Percentiles rank a stretch among this genome's conserved stretches.
Conservation (phyloP, 2,329 filamentous ascomycete species). For the Fusarium haematococcum region DNA sequence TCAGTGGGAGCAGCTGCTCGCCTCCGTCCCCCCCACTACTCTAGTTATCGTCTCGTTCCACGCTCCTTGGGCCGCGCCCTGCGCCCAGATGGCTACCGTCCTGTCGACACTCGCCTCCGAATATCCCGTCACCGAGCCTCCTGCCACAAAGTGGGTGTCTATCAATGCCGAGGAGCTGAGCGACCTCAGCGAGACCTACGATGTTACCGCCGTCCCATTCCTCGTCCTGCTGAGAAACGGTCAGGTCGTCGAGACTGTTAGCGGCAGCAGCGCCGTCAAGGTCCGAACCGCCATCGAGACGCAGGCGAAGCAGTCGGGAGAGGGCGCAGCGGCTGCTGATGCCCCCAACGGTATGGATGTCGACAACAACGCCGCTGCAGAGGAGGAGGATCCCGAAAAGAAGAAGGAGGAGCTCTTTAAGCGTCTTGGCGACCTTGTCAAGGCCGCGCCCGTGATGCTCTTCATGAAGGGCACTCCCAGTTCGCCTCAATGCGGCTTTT, state of each 20-base stretch:
- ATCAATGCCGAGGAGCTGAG: conserved; percentile 95
- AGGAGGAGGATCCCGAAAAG: conserved; percentile 67
- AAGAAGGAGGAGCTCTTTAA: conserved; percentile 87
- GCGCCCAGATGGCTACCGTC: conserved; percentile 91
- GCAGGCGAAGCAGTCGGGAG: conserved; percentile 68
- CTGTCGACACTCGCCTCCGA: conserved; percentile 87
- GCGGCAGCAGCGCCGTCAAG: conserved; percentile 88
- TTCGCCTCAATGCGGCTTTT: conserved; percentile 91
- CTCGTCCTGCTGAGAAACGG: conserved; percentile 84
- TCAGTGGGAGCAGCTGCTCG: conserved; percentile 78
- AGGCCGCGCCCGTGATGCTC: conserved; percentile 96
- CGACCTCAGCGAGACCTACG: conserved; percentile 91
- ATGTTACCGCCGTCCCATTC: conserved; percentile 94
- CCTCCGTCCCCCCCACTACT: conserved; percentile 73
- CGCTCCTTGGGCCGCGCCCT: conserved; percentile 95
- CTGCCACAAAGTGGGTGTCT: conserved; percentile 82
- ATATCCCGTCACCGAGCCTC: conserved; percentile 77
- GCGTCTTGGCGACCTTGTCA: conserved; percentile 85
- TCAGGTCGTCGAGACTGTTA: conserved; percentile 84
- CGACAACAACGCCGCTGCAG: conserved; percentile 52
- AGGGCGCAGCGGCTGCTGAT: conserved; percentile 48
- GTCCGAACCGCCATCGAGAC: conserved; percentile 88
- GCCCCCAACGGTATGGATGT: conserved; percentile 52
- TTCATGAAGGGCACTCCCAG: conserved; percentile 98
- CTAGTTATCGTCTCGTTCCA: conserved; percentile 94